Evolutionary conservation across 140 eudicot species (phyloP).

Genomic region (Stevia rebaudiana): DNA sequence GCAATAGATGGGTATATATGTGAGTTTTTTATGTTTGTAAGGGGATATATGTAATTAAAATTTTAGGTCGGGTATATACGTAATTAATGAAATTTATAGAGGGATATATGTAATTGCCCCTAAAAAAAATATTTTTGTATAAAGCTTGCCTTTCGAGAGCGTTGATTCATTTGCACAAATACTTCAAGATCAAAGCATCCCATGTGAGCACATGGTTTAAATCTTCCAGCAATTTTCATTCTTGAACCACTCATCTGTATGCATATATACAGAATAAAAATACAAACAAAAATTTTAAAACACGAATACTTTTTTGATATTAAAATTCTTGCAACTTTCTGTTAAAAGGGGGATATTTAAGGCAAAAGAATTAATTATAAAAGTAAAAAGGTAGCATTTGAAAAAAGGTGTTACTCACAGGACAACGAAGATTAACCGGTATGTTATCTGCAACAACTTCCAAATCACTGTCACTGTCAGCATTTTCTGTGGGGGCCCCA

Average conservation of each 20-base stretch:
- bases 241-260: slow-evolving; percentile 98
- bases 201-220: slow-evolving; percentile 90
- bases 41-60: too few relatives aligned
- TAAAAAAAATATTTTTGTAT: neutral
- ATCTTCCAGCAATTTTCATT: slow-evolving; percentile 97
- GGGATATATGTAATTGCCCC: too few relatives aligned
- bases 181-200: slow-evolving; percentile 98
- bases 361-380: neutral
- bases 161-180: slow-evolving; percentile 88
- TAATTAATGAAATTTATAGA: too few relatives aligned
- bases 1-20: too few relatives aligned
- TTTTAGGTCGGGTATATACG: too few relatives aligned
- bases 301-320: neutral
- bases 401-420: slow-evolving; percentile 50
- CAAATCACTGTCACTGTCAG: slow-evolving; percentile 92
- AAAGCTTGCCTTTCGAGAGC: slow-evolving; percentile 88
- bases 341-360: neutral
- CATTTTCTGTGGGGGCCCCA: slow-evolving; percentile 75
- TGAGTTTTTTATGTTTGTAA: too few relatives aligned
- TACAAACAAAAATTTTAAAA: neutral
- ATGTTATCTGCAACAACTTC: slow-evolving; percentile 87
- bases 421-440: slow-evolving; percentile 90
- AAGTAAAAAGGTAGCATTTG: too few relatives aligned
- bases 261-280: neutral
- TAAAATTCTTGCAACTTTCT: neutral